These are phyloP conservation scores for Neopestalotiopsis clavispora DNA, from an alignment of 2,329 filamentous ascomycete species.

Conservation along the genomic window DNA sequence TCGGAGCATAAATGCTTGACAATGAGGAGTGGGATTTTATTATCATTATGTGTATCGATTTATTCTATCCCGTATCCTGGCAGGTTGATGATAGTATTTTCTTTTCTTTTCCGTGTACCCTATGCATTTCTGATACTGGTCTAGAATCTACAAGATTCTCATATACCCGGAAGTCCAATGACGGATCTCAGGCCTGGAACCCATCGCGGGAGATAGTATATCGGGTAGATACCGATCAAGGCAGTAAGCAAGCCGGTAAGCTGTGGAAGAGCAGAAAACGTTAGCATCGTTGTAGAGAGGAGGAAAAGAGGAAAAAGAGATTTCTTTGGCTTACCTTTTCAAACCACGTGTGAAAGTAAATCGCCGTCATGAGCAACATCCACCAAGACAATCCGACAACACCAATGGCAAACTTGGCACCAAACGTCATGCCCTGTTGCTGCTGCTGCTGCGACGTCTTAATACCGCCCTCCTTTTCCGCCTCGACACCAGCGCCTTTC, in stretches of 20 bases:
- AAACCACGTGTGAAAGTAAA: slow-evolving; percentile 98
- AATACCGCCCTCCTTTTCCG: slow-evolving; percentile 26
- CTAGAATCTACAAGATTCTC: neutral
- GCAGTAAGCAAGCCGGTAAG: slow-evolving; percentile 49
- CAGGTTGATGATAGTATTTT: neutral
- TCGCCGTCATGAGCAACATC: slow-evolving; percentile 99
- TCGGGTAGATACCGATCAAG: slow-evolving; percentile 26
- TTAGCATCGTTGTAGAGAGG: neutral
- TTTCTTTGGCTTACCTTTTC: slow-evolving; percentile 74
- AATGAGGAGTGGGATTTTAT: neutral
- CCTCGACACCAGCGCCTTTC: slow-evolving; percentile 61
- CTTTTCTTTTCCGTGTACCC: neutral
- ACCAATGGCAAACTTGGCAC: slow-evolving; percentile 60
- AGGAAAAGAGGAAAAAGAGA: slow-evolving; percentile 9
- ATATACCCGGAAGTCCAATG: slow-evolving; percentile 32
- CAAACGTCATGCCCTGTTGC: slow-evolving; percentile 44
- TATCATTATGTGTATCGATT: neutral
- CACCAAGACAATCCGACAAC: slow-evolving; percentile 79
- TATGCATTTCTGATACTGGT: neutral
- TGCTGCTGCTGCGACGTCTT: slow-evolving; percentile 33
- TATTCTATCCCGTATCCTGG: neutral
- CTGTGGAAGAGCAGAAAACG: slow-evolving; percentile 33
- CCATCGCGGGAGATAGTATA: slow-evolving; percentile 32
- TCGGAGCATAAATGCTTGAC: no score
- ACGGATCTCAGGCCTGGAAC: slow-evolving; percentile 27